A percentile compares a stretch with the other conserved stretches of the same genome.
phyloP scores from a whole-genome alignment of 495 filamentous ascomycete genomes.

The Schizothecium vesticola region DNA sequence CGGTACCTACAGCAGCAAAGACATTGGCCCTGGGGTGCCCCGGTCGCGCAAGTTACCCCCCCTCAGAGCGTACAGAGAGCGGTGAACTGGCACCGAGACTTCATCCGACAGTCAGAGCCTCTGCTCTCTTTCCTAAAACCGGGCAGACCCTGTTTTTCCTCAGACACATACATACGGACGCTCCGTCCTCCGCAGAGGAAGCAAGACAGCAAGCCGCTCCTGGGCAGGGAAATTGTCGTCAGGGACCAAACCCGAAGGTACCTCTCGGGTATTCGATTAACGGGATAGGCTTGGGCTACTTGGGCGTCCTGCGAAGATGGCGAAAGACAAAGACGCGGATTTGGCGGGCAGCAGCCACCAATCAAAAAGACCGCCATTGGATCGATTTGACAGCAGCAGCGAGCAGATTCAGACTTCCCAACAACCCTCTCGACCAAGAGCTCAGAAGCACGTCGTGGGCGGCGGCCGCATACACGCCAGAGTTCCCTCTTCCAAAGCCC shows the following conservation, averaged over 20 bases:
- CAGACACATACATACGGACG: background rate
- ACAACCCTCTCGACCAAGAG: slow-evolving; percentile 34
- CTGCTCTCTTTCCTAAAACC: background rate
- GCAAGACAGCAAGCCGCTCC: background rate
- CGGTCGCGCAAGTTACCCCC: background rate
- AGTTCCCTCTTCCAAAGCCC: slow-evolving; percentile 40
- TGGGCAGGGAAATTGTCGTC: background rate
- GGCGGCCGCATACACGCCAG: slow-evolving; percentile 40
- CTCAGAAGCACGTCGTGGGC: slow-evolving; percentile 43
- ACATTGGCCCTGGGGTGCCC: background rate
- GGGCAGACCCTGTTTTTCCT: background rate
- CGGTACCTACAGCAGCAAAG: background rate
- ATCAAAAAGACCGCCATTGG: slow-evolving; percentile 43
- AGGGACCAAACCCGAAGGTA: background rate
- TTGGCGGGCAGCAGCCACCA: slow-evolving; percentile 33
- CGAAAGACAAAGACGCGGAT: slow-evolving; percentile 29
- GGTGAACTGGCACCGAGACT: background rate
- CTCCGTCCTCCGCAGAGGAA: background rate
- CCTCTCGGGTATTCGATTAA: slow-evolving; percentile 1
- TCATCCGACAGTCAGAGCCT: background rate
- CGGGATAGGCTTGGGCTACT: background rate
- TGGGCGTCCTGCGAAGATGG: slow-evolving; percentile 15
- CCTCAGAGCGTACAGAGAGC: background rate
- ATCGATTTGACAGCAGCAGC: slow-evolving; percentile 36
- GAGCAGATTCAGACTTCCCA: slow-evolving; percentile 25